Base-by-base conservation (phyloP, 345 rosid species). In the Boechera retrofracta region DNA sequence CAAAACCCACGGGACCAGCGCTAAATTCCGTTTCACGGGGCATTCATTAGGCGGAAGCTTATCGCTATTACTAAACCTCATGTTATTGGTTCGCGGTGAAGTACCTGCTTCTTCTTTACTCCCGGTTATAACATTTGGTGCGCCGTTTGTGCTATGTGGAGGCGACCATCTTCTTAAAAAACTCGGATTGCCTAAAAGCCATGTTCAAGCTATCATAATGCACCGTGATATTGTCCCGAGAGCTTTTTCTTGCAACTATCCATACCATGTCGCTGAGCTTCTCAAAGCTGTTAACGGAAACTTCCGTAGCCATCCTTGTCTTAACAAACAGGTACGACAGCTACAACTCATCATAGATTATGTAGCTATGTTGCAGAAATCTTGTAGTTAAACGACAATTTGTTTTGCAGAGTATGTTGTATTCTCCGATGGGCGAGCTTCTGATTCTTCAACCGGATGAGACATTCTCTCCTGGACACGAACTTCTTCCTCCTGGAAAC, bases 1-100 rank as follows among this genome's bases (percentile, higher is more conserved):
- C 10, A 77, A 84, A 66, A 72, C 88, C 15, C 75, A 70, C 29
- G 92, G 96, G 16, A 66, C 49, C 16, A 49, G 35, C 8, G 91
- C 97, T 35, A 81, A 85, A 52, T 86, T 90, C 63, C 94, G 94
- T 48, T 92, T 92, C 83, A 89, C 94, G 0, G 98, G 98, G 4
- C 98, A 92, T 82, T 92, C 98, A 45, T 85, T 92, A 7, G 98
- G 98, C 1, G 98, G 98, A 77, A 89, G 96, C 76, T 87, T 92
- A 81, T 87, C 98, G 8, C 44, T 92, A 24, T 86, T 92, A 31
- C 64, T 92, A 36, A 92, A 86, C 81, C 85, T 92, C 21, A 90
- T 92, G 98, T 75, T 92, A 70, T 71, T 87, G n/a, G 68, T 90
- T 48, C 80, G 94, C 62, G 92, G 92, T 0, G 90, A 92, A 83